phyloP scores from a whole-genome alignment of 495 filamentous ascomycete species.

The Penicillium odoratum region DNA sequence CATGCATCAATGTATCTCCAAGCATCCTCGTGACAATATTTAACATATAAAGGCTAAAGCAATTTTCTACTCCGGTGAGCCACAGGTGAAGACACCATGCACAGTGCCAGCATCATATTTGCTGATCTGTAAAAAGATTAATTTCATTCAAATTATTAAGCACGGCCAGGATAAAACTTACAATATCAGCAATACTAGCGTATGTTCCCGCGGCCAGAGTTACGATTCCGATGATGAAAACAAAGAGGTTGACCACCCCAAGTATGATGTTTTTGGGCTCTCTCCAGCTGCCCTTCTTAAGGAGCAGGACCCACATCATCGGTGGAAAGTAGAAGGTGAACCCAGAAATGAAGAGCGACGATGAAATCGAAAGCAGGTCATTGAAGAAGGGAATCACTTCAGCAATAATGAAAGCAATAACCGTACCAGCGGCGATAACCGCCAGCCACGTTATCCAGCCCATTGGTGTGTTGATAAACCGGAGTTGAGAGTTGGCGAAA shows the following conservation, averaged over 20 bases:
- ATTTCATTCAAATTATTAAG: background rate
- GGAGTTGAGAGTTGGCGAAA: constrained; percentile 48
- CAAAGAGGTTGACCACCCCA: constrained; percentile 14
- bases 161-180: constrained; percentile 34
- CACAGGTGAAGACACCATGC: constrained; percentile 45
- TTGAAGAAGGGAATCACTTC: constrained; percentile 67
- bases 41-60: background rate
- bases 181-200: constrained; percentile 51
- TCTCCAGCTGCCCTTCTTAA: constrained; percentile 35
- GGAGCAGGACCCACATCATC: constrained; percentile 60
- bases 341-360: constrained; percentile 32
- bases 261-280: constrained; percentile 20
- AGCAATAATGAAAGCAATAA: constrained; percentile 62
- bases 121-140: constrained; percentile 27
- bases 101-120: constrained; percentile 41
- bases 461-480: constrained; percentile 55
- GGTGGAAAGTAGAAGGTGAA: constrained; percentile 33
- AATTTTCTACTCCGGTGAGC: constrained; percentile 13
- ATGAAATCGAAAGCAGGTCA: constrained; percentile 55
- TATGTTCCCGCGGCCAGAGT: constrained; percentile 55
- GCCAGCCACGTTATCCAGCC: constrained; percentile 55
- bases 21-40: background rate
- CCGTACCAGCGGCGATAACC: constrained; percentile 50
- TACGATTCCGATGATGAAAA: constrained; percentile 34
- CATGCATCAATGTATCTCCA: background rate